Conservation (phyloP, 2,329 filamentous ascomycete genomes). For the Colletotrichum sp. region DNA sequence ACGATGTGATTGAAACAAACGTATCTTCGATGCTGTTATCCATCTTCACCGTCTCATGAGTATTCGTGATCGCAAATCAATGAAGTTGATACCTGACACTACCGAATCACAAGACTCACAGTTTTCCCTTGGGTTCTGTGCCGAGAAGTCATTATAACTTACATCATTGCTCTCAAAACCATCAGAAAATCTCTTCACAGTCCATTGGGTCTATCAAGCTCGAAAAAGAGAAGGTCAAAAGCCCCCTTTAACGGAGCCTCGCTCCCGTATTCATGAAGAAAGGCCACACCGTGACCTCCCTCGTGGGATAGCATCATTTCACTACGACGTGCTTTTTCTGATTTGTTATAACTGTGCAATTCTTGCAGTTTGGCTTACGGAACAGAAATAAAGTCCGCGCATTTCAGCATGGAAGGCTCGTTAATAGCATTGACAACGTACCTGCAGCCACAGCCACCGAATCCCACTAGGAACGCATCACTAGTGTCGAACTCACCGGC, state of each 20-base stretch:
- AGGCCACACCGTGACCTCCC: not conserved
- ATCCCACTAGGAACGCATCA: no score
- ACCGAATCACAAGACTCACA: not conserved
- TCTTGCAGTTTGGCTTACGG: not conserved
- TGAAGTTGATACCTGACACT: not conserved
- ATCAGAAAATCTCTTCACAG: no score
- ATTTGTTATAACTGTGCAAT: rapidly evolving
- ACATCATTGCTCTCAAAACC: not conserved
- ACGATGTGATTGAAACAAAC: no score
- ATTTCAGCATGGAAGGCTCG: not conserved
- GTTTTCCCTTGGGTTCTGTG: rapidly evolving
- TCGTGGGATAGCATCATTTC: rapidly evolving
- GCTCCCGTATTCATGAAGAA: not conserved
- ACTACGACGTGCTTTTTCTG: rapidly evolving
- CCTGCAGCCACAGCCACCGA: rapidly evolving
- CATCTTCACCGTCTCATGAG: no score
- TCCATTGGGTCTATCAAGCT: not conserved
- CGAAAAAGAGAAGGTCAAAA: not conserved
- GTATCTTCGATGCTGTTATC: no score
- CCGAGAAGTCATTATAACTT: not conserved
- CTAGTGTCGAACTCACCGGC: no score
- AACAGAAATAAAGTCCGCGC: no score
- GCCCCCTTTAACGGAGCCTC: rapidly evolving
- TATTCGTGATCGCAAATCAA: not conserved
- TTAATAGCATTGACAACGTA: rapidly evolving